These are phyloP conservation scores for Talaromyces marneffei DNA, from an alignment of 2,329 filamentous ascomycete species.

Conservation along the genomic window DNA sequence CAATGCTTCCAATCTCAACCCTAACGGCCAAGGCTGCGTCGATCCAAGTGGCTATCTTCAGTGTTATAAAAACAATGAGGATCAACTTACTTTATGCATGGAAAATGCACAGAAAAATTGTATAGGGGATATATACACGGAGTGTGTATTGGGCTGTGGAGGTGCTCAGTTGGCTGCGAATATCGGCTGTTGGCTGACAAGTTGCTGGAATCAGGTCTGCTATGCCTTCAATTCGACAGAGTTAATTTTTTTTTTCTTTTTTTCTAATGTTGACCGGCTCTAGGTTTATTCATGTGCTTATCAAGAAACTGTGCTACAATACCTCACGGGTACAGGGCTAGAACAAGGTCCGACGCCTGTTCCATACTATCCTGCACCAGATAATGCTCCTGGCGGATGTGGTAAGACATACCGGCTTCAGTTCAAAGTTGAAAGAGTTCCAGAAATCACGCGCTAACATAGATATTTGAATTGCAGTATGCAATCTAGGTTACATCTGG, in stretches of 20 bases:
- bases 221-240: background rate
- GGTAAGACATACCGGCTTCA: background rate
- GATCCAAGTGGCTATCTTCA: conserved; percentile 16
- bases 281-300: background rate
- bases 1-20: conserved; percentile 14
- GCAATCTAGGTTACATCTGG: background rate
- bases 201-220: background rate
- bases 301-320: background rate
- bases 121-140: background rate
- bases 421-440: background rate
- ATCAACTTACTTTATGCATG: background rate
- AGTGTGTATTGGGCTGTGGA: background rate
- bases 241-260: too few species aligned
- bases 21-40: conserved; percentile 14
- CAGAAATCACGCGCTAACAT: background rate
- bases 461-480: background rate
- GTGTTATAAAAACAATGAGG: conserved; percentile 12
- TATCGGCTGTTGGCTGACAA: background rate
- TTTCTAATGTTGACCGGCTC: background rate
- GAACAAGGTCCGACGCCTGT: background rate
- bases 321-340: background rate
- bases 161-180: background rate
- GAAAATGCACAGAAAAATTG: background rate
- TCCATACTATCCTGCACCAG: background rate
- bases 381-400: background rate